Base-by-base conservation (phyloP, 2,329 filamentous ascomycete species). In the Coniella vitis region DNA sequence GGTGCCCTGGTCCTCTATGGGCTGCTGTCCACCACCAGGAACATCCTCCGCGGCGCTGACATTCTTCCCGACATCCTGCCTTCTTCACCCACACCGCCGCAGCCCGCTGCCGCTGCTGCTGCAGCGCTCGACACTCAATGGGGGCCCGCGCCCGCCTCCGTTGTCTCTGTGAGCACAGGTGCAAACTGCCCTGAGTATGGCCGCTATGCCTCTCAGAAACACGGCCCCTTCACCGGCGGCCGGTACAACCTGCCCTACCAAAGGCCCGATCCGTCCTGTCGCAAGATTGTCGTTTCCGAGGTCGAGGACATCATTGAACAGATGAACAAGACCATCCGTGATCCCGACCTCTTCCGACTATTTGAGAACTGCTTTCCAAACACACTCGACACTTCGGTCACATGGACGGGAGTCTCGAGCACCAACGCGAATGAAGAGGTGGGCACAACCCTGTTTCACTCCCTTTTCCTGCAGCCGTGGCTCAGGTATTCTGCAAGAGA, bases 331-430 rank as follows among this genome's bases (percentile, higher is more conserved):
- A 42, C 56, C n/a, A 63, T 66, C 38, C 54, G 51, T 43, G 65
- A 68, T 48, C 63, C 59, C 3, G 85, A 88, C 58, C 73, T 89
- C 16, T 84, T 83, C n/a, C 76, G 84, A 36, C 69, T 89, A 19
- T 89, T 89, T 61, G 81, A 86, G 58, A 89, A 89, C 60, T 83
- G 83, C 2, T 87, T 84, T 52, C 84, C 84, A 2, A 88, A 87
- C 58, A 88, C 84, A 0, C 66, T 88, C 19, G 84, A 87, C 55
- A 86, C 84, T 1, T 86, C 83, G 0, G 76, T 87, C 29, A 71
- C 76, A 54, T 87, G 84, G 84, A 82, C 85, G 59, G 74, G 64
- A 20, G 54, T 78, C 13, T 76, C 83, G 45, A 75, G 72, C 9
- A 69, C 67, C 2, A 61, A 63, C 38, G 47, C 61, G 2, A 59